phyloP scores from a whole-genome alignment of 2,329 filamentous ascomycete genomes.

The Aquanectria penicillioides region DNA sequence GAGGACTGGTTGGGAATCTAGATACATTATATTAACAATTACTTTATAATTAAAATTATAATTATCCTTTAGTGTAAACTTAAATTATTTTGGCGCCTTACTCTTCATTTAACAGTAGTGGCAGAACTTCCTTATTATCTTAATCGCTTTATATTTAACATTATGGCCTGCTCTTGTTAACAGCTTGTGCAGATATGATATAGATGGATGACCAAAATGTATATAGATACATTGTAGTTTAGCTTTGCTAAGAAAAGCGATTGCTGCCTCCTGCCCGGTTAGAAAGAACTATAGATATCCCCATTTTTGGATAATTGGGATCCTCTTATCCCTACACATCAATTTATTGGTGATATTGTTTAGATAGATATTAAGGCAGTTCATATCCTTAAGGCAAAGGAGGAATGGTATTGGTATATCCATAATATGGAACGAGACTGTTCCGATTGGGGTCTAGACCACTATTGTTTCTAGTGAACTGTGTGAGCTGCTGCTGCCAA shows the following conservation, averaged over 20 bases:
- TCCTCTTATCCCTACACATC: background rate
- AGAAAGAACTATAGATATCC: background rate
- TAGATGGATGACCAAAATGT: background rate
- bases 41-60: background rate
- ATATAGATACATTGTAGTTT: background rate
- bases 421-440: background rate
- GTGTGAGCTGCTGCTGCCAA: background rate
- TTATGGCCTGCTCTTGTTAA: background rate
- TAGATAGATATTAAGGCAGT: background rate
- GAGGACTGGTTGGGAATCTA: background rate
- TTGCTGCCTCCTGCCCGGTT: background rate
- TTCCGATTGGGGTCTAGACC: background rate
- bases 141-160: background rate
- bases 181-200: background rate
- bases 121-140: background rate
- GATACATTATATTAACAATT: background rate
- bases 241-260: background rate
- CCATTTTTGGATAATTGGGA: background rate
- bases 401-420: background rate
- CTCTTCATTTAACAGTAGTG: background rate
- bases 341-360: background rate
- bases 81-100: background rate
- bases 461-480: background rate
- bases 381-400: background rate
- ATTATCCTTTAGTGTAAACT: background rate